These are phyloP conservation scores for Emmonsiellopsis sp. DNA, from an alignment of 2,329 filamentous ascomycete genomes.

Conservation along the genomic window DNA sequence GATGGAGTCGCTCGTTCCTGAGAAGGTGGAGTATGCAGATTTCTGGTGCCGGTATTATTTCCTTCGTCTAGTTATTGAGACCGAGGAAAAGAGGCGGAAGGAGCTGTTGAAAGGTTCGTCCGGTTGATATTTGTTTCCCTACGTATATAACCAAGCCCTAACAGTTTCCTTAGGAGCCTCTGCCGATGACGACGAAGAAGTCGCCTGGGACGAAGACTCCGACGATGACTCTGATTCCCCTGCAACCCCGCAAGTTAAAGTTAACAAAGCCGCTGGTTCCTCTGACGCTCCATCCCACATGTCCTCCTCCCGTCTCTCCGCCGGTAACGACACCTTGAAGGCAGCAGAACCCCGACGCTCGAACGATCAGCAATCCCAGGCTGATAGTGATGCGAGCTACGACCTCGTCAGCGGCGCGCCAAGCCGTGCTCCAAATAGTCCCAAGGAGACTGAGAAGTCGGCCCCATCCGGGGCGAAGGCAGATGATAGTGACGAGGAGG, in stretches of 20 bases:
- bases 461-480: constrained; percentile 34
- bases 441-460: constrained; percentile 42
- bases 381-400: constrained; percentile 92
- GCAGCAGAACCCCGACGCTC: constrained; percentile 58
- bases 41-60: constrained; percentile 98
- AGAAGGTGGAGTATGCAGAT: constrained; percentile 72
- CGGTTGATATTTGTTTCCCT: background rate
- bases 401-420: constrained; percentile 78
- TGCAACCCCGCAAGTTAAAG: constrained; percentile 32
- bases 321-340: constrained; percentile 44
- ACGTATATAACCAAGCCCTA: background rate
- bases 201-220: constrained; percentile 63
- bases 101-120: constrained; percentile 79
- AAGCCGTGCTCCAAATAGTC: constrained; percentile 65
- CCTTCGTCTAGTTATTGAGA: constrained; percentile 82
- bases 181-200: constrained; percentile 54
- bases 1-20: constrained; percentile 96
- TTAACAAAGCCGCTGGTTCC: constrained; percentile 24
- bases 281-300: constrained; percentile 14
- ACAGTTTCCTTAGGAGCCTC: constrained; percentile 19
- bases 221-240: constrained; percentile 43
- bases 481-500: constrained; percentile 60
- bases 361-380: constrained; percentile 80
- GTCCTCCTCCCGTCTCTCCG: constrained; percentile 22
- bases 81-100: constrained; percentile 76